Conservation (phyloP, 768 basidiomycete species). For the Agaricus blazei region DNA sequence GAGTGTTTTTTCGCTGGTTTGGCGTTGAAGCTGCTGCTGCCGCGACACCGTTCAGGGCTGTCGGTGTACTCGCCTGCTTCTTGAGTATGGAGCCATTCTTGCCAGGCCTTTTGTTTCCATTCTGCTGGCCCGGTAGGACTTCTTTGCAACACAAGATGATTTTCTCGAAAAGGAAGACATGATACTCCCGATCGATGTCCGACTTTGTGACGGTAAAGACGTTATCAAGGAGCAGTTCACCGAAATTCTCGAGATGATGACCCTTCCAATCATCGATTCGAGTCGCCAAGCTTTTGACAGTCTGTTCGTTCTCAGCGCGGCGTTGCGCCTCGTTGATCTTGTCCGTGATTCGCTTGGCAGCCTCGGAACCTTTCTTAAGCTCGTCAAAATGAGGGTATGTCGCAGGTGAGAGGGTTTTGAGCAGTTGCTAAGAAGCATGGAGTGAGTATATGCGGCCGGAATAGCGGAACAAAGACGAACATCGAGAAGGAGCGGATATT, state of each 20-base stretch:
- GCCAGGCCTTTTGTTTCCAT: slow-evolving; percentile 58
- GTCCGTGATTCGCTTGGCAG: slow-evolving; percentile 90
- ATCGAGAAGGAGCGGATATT: slow-evolving; percentile 92
- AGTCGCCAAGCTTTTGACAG: slow-evolving; percentile 76
- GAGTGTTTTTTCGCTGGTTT: slow-evolving; percentile 69
- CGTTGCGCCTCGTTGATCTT: slow-evolving; percentile 95
- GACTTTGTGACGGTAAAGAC: slow-evolving; percentile 94
- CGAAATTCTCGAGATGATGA: slow-evolving; percentile 92
- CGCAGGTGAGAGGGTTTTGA: slow-evolving; percentile 60
- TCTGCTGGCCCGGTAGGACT: slow-evolving; percentile 43
- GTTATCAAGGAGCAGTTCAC: slow-evolving; percentile 90
- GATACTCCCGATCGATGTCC: slow-evolving; percentile 95
- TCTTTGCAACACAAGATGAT: slow-evolving; percentile 99
- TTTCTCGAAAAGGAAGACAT: slow-evolving; percentile 97
- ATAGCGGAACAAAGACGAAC: slow-evolving; percentile 40
- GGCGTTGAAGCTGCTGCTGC: slow-evolving; percentile 45
- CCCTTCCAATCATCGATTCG: slow-evolving; percentile 99
- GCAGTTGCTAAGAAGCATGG: slow-evolving; percentile 48
- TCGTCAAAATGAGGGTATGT: slow-evolving; percentile 75
- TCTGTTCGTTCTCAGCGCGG: slow-evolving; percentile 85
- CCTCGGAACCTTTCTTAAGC: slow-evolving; percentile 75
- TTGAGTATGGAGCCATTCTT: slow-evolving; percentile 90
- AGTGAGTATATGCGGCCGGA: slow-evolving; percentile 10
- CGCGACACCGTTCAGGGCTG: slow-evolving; percentile 35
- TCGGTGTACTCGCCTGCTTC: slow-evolving; percentile 57